A percentile compares a stretch with the other conserved stretches of the same genome.
phyloP scores from a whole-genome alignment of 768 basidiomycete species.

The Kwoniella shandongensis region DNA sequence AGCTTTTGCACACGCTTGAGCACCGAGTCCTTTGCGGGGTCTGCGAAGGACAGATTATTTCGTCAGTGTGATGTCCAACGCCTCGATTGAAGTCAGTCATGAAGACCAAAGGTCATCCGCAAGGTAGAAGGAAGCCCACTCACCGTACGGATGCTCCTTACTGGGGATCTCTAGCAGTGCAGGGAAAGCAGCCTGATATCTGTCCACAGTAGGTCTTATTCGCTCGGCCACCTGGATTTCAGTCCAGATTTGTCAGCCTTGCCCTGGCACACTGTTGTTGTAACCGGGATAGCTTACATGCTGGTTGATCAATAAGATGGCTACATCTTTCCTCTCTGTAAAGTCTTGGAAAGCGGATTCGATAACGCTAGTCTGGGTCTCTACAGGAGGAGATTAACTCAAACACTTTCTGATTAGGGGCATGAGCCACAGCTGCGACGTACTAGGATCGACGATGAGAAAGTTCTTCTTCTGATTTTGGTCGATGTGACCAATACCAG shows the following conservation, averaged over 20 bases:
- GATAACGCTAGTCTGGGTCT: slow-evolving; percentile 85
- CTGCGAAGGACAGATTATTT: background rate
- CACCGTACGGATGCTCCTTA: slow-evolving; percentile 97
- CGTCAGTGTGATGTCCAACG: background rate
- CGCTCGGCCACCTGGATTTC: slow-evolving; percentile 81
- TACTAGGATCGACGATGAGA: slow-evolving; percentile 89
- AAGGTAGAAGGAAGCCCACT: slow-evolving; percentile 44
- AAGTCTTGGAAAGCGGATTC: slow-evolving; percentile 92
- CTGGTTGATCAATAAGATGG: slow-evolving; percentile 96
- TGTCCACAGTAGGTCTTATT: slow-evolving; percentile 91
- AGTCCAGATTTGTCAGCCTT: no score
- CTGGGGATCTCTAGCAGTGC: slow-evolving; percentile 96
- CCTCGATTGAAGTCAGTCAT: background rate
- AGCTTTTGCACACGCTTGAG: slow-evolving; percentile 27
- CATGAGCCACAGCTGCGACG: slow-evolving; percentile 48
- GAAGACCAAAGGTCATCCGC: no score
- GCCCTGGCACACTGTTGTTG: background rate
- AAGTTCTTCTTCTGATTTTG: slow-evolving; percentile 96
- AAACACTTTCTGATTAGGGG: no score
- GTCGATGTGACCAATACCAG: slow-evolving; percentile 89
- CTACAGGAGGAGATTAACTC: slow-evolving; percentile 56
- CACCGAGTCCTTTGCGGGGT: slow-evolving; percentile 26
- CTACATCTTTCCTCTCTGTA: slow-evolving; percentile 90
- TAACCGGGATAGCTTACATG: slow-evolving; percentile 64
- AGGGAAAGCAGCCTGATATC: slow-evolving; percentile 93